Base-by-base conservation (phyloP, 2,329 filamentous ascomycete species). In the Uncinocarpus reesii region DNA sequence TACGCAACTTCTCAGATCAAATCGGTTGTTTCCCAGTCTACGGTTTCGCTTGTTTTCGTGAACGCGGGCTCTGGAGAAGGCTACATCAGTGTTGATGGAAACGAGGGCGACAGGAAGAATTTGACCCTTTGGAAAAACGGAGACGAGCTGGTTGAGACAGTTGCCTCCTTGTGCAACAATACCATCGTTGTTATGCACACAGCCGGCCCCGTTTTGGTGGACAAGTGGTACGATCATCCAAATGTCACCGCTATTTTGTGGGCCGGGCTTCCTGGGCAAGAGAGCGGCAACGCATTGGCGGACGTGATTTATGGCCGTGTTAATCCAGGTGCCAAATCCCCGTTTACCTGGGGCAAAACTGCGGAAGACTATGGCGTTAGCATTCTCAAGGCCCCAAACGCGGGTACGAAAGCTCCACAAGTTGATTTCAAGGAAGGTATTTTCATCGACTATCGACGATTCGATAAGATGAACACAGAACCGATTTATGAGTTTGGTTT, bases 121-220 rank as follows among this genome's bases (percentile, higher is more conserved):
- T 73, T 98, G 31, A 95, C 88, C 0, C 73, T 95, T 0, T 96
- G 90, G 90, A 75, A 82, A 52, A 76, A 81, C 50, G 89, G 86
- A 34, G 87, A 96, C 46, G 74, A 76, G 0, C 69, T 96, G 48
- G 84, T 96, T 67, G 77, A 84, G 66, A 87, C 84, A 41, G 86
- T 95, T 8, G 81, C 86, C 0, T 74, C 80, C 6, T 62, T 80
- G 53, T 89, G 83, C 73, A 80, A 83, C 70, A 95, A 95, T 74
- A 95, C 88, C 10, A 83, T 96, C 51, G 86, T 96, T 13, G 79
- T 95, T 49, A 83, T 96, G 51, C 90, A 96, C 71, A 87, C 84
- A 1, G 78, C 82, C 2, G 88, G 88, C 0, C 80, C 89, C 0
- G 84, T 93, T 3, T 69, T 93, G 0, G 67, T 95, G 20, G 78